Evolutionary conservation across 2,329 filamentous ascomycete genomes (phyloP), one percentile per base, ranked within the genome.

Genomic region (Didymellaceae sp.): DNA sequence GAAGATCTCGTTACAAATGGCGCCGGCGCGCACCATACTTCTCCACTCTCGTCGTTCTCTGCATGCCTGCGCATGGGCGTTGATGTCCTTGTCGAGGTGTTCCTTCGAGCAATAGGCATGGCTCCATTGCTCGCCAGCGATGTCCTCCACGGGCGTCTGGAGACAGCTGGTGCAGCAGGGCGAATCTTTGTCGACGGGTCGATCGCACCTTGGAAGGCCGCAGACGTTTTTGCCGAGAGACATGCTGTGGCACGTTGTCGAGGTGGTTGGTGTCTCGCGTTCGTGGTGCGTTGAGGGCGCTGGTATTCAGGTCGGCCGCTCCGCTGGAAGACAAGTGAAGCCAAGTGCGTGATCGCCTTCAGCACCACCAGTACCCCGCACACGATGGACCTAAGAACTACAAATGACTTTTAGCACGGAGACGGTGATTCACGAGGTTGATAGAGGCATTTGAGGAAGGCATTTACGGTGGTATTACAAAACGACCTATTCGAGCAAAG

Each of bases 81-180:
- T n/a, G n/a, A n/a, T n/a, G n/a, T n/a, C n/a, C n/a, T n/a, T n/a
- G n/a, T n/a, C n/a, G n/a, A n/a, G n/a, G n/a, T n/a, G n/a, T n/a
- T n/a, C n/a, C n/a, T n/a, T n/a, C n/a, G n/a, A 46, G 21, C 44
- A 46, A 35, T 46, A 46, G 2, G 10, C 4, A 14, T 39, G 17
- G 28, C 21, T 20, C 8, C 35, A 45, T 24, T 18, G 35, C 3
- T 11, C 5, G 17, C 28, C 43, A 21, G 30, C 34, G 25, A 43
- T 38, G 9, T 52, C 42, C 28, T 39, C 25, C 6, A 38, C n/a
- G 32, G 43, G 42, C 4, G 42, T 39, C n/a, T 52, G 37, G 31
- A 39, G 37, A 24, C 42, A 52, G 11, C 26, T 20, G 5, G 37
- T 41, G 7, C 42, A 52, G 17, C 34, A n/a, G 4, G 17, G 24